phyloP scores from a whole-genome alignment of 441 rosid species.

The Adansonia grandidieri region DNA sequence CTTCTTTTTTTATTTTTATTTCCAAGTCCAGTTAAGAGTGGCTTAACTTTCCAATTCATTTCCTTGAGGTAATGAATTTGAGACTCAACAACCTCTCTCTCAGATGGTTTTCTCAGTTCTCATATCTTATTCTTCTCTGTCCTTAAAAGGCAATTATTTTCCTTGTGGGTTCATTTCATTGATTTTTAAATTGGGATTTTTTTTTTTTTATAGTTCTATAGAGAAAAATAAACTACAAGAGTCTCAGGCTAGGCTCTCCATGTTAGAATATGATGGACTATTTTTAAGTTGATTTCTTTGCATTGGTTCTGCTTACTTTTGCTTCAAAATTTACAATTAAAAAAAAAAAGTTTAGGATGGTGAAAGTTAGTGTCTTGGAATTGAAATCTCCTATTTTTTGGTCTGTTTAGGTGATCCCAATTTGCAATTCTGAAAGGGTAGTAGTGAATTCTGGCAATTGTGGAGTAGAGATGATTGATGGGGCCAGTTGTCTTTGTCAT shows the following conservation, averaged over 20 bases:
- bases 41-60: not conserved
- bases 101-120: not conserved
- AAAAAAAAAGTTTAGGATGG: not conserved
- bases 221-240: not conserved
- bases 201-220: not conserved
- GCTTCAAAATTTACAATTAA: not conserved
- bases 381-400: not conserved
- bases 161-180: not conserved
- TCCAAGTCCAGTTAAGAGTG: not conserved
- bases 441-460: not conserved
- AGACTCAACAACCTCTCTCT: not conserved
- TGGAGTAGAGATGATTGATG: not conserved
- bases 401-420: not conserved
- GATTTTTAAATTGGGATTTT: not conserved
- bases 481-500: not conserved
- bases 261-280: not conserved
- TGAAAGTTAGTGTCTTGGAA: not conserved
- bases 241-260: not conserved
- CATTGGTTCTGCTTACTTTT: not conserved
- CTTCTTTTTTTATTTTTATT: not conserved
- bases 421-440: not conserved
- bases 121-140: not conserved
- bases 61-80: slow-evolving; percentile 9
- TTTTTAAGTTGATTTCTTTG: slow-evolving; percentile 4
- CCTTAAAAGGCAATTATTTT: not conserved